Evolutionary conservation across 1,284 basidiomycete genomes (phyloP).

Genomic region (Heterobasidion occidentale): DNA sequence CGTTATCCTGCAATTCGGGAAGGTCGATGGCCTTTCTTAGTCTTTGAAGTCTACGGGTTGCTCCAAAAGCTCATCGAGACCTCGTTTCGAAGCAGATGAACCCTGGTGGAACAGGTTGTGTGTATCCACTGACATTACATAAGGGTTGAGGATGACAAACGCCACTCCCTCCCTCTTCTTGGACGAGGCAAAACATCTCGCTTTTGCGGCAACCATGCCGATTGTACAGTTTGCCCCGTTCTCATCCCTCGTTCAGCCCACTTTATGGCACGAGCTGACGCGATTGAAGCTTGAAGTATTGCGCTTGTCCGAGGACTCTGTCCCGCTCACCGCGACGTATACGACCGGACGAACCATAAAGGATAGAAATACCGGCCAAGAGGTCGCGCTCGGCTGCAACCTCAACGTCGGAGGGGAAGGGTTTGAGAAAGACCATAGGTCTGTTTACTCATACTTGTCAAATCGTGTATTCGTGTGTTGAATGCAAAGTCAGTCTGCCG

Average conservation of each 20-base stretch:
- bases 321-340: slow-evolving; percentile 66
- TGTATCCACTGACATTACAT: too few species aligned
- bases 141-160: too few species aligned
- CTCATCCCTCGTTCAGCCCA: slow-evolving; percentile 79
- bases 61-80: too few species aligned
- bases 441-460: background rate
- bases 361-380: slow-evolving; percentile 67
- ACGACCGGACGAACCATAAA: slow-evolving; percentile 62
- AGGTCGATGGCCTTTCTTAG: too few species aligned
- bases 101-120: too few species aligned
- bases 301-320: slow-evolving; percentile 69
- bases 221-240: slow-evolving; percentile 86
- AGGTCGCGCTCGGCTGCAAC: slow-evolving; percentile 55
- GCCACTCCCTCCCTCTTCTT: too few species aligned
- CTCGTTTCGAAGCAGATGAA: too few species aligned
- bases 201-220: slow-evolving; percentile 26
- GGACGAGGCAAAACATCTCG: too few species aligned
- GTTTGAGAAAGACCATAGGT: slow-evolving; percentile 34
- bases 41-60: too few species aligned
- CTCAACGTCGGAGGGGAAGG: slow-evolving; percentile 52
- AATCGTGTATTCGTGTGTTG: background rate
- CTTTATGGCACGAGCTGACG: slow-evolving; percentile 91
- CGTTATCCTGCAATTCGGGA: too few species aligned
- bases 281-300: slow-evolving; percentile 88
- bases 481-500: slow-evolving; percentile 24